Base-by-base conservation (phyloP, 2,329 filamentous ascomycete genomes). In the Neurospora sp. region DNA sequence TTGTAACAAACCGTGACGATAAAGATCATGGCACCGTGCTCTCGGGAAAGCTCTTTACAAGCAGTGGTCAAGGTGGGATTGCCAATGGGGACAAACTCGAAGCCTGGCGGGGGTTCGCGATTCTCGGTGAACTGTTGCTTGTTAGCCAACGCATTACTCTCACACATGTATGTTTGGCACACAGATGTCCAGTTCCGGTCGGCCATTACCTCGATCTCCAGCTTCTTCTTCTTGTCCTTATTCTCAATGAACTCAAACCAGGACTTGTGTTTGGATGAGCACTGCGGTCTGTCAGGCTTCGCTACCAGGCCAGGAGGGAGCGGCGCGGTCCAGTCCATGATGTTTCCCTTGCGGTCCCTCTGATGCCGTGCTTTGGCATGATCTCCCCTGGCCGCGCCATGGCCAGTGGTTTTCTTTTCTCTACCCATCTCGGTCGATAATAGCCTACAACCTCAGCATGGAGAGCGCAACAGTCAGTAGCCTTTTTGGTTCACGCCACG, bases 171-270 rank as follows among this genome's bases (percentile, higher is more conserved):
- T 66, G 36, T 37, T 36, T 28, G 23, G 23, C 28, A 15, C 17
- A 15, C 46, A 40, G 52, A 36, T 11, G n/a, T 23, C 28, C 11
- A 8, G 52, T 41, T 66, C 41, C 36, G 65, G 43, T 19, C 36
- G 19, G 67, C 36, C 10, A 69, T 73, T 76, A 89, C 88, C 86
- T 88, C 74, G 72, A 85, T 84, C 76, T 90, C 87, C 67, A 90
- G 82, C 75, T 87, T 89, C 79, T 87, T 87, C 78, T 88, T 89
- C 77, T 85, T 87, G 73, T 89, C 85, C 70, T 83, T 83, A 75
- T 90, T 90, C 75, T 89, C 85, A 71, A 89, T 85, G 72, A 89
- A 83, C 78, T 90, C 88, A 75, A 88, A 88, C 75, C 88, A 89
- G 15, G 86, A 84, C 73, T 86, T 84, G 77, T 90, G 86, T 75